These are phyloP conservation scores for Flaveria trinervia DNA, from an alignment of 129 eudicot species.

Conservation along the genomic window DNA sequence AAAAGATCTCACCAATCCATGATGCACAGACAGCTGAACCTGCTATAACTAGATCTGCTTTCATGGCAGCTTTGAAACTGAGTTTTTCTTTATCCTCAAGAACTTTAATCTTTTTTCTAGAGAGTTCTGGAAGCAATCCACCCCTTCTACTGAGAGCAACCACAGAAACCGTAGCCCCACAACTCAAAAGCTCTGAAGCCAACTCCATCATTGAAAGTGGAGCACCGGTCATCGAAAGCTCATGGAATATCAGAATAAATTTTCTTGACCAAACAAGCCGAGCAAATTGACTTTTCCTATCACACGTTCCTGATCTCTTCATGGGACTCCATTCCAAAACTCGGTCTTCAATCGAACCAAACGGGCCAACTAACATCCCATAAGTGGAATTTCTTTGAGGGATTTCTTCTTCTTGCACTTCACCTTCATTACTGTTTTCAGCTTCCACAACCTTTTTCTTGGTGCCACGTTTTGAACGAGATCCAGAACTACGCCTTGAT, in stretches of 20 bases:
- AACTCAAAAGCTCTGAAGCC: constrained; percentile 93
- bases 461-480: constrained; percentile 49
- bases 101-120: constrained; percentile 75
- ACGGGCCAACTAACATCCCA: constrained; percentile 88
- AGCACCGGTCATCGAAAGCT: constrained; percentile 98
- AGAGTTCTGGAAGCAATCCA: constrained; percentile 86
- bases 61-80: constrained; percentile 95
- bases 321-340: constrained; percentile 87
- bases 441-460: constrained; percentile 37
- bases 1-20: constrained; percentile 78
- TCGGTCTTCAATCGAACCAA: constrained; percentile 75
- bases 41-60: constrained; percentile 89
- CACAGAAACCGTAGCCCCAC: constrained; percentile 92
- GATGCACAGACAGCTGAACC: constrained; percentile 97
- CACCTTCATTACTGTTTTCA: constrained; percentile 39
- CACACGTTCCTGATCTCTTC: constrained; percentile 91
- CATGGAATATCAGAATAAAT: constrained; percentile 81
- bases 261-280: constrained; percentile 96
- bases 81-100: constrained; percentile 77
- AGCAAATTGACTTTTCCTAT: constrained; percentile 81
- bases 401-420: constrained; percentile 64
- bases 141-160: constrained; percentile 87
- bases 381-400: constrained; percentile 70
- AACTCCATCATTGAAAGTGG: constrained; percentile 98
- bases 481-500: constrained; percentile 44